Percentiles rank a stretch among this genome's conserved stretches.
These are phyloP conservation scores for Aureobasidium sp. DNA, from an alignment of 2,329 filamentous ascomycete genomes.

Conservation along the genomic window DNA sequence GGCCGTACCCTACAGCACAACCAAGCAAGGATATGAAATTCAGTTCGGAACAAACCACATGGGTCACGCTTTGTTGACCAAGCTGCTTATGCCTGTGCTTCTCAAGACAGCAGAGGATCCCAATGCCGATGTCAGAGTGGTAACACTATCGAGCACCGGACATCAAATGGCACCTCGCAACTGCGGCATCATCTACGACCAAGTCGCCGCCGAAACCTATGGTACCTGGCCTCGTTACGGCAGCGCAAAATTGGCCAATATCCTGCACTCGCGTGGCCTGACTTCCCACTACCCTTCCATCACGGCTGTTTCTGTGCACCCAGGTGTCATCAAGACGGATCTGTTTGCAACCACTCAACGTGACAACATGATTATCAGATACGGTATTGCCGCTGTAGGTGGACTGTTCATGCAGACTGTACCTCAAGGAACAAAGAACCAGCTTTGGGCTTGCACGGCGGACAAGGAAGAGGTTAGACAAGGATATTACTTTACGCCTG, in stretches of 20 bases:
- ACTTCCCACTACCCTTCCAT: conserved; percentile 40
- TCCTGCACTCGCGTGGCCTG: conserved; percentile 40
- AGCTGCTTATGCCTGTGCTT: conserved; percentile 39
- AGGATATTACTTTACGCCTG: conserved; percentile 39
- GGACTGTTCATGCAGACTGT: conserved; percentile 20
- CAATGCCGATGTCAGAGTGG: conserved; percentile 36
- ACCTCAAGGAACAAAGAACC: conserved; percentile 33
- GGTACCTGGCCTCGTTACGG: conserved; percentile 38
- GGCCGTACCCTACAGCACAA: conserved; percentile 28
- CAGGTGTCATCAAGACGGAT: conserved; percentile 43
- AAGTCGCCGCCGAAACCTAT: conserved; percentile 22
- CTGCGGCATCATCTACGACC: conserved; percentile 31
- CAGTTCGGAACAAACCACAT: conserved; percentile 48
- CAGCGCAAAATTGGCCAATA: conserved; percentile 45
- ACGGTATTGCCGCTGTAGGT: conserved; percentile 25
- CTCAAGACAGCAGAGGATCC: conserved; percentile 33
- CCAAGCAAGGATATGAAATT: conserved; percentile 44
- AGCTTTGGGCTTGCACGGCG: conserved; percentile 37
- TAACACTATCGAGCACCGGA: conserved; percentile 33
- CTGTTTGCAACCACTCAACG: conserved; percentile 27
- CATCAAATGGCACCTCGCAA: conserved; percentile 21
- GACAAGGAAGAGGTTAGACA: conserved; percentile 31
- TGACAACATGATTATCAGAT: conserved; percentile 24
- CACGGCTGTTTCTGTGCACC: conserved; percentile 40
- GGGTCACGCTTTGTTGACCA: conserved; percentile 43